Evolutionary conservation across 2,329 filamentous ascomycete species (phyloP), one percentile per base, ranked within the genome.

Genomic region (Arthrobotrys megalospora): DNA sequence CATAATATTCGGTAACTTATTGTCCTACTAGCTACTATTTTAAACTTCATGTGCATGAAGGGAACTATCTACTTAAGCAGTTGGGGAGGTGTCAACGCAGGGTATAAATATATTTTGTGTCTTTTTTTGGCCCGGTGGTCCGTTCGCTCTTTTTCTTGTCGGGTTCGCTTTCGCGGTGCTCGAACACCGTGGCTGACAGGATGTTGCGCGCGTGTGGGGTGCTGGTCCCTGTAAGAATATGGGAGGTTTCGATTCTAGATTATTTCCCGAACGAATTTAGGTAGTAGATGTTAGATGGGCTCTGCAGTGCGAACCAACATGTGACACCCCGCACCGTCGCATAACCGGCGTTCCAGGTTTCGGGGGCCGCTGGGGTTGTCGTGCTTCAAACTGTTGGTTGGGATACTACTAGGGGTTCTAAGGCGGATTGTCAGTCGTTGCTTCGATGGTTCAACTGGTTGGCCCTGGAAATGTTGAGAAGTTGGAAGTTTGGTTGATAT

Each of bases 141-240:
- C 28, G n/a, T 16, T 38, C 36, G 48, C 48, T 10, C 48, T 28
- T 41, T 41, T 58, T 41, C n/a, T 14, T 14, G 28, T 53, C 28
- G 4, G 12, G 28, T 58, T 58, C 52, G 52, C 52, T 58, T 38
- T 38, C 52, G 10, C 16, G n/a, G 32, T 32, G 52, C 52, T 36
- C 14, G 52, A 16, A 34, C 14, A 11, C 28, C 12, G 1, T 28
- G 32, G 32, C 50, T 53, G 50, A 53, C 50, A 53, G 12, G 36
- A 38, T 38, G 7, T 3, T 10, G 36, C 36, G 12, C 6, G 7
- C 36, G 36, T 38, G 36, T 38, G 36, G 36, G 36, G 12, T 38
- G 1, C 36, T 6, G 12, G 12, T 12, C 12, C 36, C 2, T 38
- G 36, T 38, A 38, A 12, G 6, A 6, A 38, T 38, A 8, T 38